Evolutionary conservation across 2,329 filamentous ascomycete species (phyloP).

Genomic region (Dryadomyces sulphureus): DNA sequence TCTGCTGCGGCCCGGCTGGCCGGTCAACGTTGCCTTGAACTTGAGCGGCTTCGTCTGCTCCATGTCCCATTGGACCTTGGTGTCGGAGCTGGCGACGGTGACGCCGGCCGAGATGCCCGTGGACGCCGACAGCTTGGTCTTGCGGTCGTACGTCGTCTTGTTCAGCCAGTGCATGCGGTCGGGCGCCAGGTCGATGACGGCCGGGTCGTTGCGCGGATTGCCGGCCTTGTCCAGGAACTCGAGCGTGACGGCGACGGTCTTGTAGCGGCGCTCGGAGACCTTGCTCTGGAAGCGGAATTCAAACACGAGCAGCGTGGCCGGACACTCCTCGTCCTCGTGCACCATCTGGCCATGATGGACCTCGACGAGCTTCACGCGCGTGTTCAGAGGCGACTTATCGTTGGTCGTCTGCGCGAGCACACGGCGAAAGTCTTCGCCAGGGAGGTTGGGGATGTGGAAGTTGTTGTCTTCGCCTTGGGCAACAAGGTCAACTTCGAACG

Average conservation of each 20-base stretch:
- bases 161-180: conserved; percentile 5
- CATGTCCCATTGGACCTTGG: conserved; percentile 4
- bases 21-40: conserved; percentile 5
- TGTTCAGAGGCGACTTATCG: conserved; percentile 3
- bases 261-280: background rate
- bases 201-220: background rate
- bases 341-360: conserved; percentile 6
- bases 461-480: background rate
- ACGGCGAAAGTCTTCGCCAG: background rate
- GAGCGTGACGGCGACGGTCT: background rate
- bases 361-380: conserved; percentile 2
- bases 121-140: background rate
- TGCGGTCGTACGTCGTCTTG: conserved; percentile 5
- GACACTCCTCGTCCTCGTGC: background rate
- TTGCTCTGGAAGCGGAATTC: conserved; percentile 5
- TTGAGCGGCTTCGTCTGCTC: conserved; percentile 3
- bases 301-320: conserved; percentile 5
- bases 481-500: conserved; percentile 1
- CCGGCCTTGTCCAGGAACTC: conserved; percentile 5
- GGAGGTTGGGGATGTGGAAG: conserved; percentile 1
- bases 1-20: background rate
- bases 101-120: background rate
- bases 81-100: background rate
- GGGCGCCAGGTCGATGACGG: conserved; percentile 1
- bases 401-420: conserved; percentile 2